phyloP scores from a whole-genome alignment of 495 filamentous ascomycete species.

The Talaromyces proteolyticus region DNA sequence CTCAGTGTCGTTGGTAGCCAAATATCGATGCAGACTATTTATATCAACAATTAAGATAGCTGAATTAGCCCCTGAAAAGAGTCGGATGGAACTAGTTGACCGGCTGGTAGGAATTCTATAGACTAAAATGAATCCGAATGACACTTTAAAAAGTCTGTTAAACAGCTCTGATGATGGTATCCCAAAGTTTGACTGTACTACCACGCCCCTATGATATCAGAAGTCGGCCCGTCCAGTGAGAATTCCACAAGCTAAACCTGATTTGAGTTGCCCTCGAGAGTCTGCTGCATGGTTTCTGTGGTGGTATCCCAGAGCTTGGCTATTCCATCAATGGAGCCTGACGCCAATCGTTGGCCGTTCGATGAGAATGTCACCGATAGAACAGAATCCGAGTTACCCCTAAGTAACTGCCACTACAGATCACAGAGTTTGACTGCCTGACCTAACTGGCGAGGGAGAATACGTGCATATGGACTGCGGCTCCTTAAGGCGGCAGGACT shows the following conservation, averaged over 20 bases:
- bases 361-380: constrained; percentile 11
- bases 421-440: no score
- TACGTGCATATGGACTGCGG: no score
- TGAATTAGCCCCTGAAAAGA: no score
- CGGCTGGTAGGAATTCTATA: no score
- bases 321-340: constrained; percentile 11
- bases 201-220: constrained; percentile 15
- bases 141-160: constrained; percentile 15
- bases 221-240: constrained; percentile 15
- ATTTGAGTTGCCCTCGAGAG: background rate
- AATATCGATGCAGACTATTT: no score
- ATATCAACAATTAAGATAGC: no score
- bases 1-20: no score
- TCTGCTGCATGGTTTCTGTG: constrained; percentile 12
- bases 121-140: no score
- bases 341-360: constrained; percentile 13
- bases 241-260: constrained; percentile 13
- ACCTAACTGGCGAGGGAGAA: no score
- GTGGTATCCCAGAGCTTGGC: constrained; percentile 17
- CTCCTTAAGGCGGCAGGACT: no score
- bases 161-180: constrained; percentile 9
- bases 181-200: constrained; percentile 28
- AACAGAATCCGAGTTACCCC: constrained; percentile 6
- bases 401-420: no score
- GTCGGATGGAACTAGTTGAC: no score